phyloP scores from a whole-genome alignment of 2,329 filamentous ascomycete genomes.

The Coniochaeta ligniaria region DNA sequence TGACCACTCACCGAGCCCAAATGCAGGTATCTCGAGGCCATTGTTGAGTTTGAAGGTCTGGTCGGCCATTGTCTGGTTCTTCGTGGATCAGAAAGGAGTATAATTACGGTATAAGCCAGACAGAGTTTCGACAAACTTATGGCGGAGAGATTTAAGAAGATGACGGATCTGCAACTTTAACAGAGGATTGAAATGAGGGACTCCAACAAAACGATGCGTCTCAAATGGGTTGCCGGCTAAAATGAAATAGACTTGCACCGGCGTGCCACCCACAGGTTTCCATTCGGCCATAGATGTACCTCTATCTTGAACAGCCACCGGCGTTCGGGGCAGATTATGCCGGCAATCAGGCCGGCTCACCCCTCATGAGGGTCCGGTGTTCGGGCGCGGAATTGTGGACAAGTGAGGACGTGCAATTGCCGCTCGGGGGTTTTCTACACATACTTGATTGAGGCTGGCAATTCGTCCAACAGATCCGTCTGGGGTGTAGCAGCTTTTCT shows the following conservation, averaged over 20 bases:
- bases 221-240: not conserved
- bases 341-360: not conserved
- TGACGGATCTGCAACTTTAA: too few species aligned
- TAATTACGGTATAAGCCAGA: not conserved
- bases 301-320: not conserved
- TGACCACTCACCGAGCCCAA: slow-evolving; percentile 48
- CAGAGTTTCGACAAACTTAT: not conserved
- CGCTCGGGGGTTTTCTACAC: too few species aligned
- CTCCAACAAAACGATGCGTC: not conserved
- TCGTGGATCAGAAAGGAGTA: not conserved
- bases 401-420: too few species aligned
- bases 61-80: slow-evolving; percentile 37
- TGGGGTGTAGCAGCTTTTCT: too few species aligned
- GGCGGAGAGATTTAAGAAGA: too few species aligned
- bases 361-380: not conserved
- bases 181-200: not conserved
- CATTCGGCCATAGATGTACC: not conserved
- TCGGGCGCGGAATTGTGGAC: too few species aligned
- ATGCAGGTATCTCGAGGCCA: slow-evolving; percentile 53
- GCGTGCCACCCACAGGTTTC: not conserved
- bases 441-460: too few species aligned
- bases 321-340: not conserved
- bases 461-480: too few species aligned
- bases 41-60: slow-evolving; percentile 58
- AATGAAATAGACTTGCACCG: not conserved